phyloP scores from a whole-genome alignment of 768 basidiomycete species.

The Russula vinacea region DNA sequence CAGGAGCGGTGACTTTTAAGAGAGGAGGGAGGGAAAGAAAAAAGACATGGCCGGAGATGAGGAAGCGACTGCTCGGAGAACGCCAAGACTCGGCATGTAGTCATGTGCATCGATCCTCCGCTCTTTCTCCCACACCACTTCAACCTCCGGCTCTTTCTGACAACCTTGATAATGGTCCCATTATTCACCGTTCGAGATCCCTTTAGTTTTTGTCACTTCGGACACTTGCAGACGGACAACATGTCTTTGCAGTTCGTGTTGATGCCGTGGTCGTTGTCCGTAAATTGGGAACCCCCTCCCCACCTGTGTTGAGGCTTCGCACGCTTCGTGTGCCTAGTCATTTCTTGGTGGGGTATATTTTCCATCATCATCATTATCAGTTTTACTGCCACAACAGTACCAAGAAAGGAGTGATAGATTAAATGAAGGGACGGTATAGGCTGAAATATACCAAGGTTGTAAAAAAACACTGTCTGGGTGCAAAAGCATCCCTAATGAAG shows the following conservation, averaged over 20 bases:
- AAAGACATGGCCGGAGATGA: not conserved
- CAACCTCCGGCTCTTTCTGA: not conserved
- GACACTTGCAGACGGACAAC: slow-evolving; percentile 29
- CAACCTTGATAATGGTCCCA: not conserved
- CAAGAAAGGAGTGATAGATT: slow-evolving; percentile 22
- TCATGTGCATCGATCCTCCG: too few species aligned
- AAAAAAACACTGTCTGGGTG: slow-evolving; percentile 3
- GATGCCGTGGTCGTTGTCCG: slow-evolving; percentile 27
- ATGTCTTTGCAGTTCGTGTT: slow-evolving; percentile 21
- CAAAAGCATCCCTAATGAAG: slow-evolving; percentile 6
- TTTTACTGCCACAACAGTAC: not conserved
- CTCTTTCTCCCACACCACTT: not conserved
- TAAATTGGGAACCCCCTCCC: slow-evolving; percentile 15
- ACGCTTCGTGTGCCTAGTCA: slow-evolving; percentile 7
- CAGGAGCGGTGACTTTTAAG: not conserved
- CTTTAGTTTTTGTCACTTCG: not conserved
- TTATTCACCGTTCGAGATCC: not conserved
- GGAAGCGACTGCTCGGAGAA: too few species aligned
- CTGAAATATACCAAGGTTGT: slow-evolving; percentile 5
- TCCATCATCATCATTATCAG: too few species aligned
- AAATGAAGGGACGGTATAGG: slow-evolving; percentile 28
- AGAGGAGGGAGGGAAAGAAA: not conserved
- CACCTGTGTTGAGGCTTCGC: slow-evolving; percentile 26
- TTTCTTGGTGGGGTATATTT: slow-evolving; percentile 28
- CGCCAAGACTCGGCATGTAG: not conserved